Conservation (phyloP, 163 green algal species). For the Prototheca wickerhamii region DNA sequence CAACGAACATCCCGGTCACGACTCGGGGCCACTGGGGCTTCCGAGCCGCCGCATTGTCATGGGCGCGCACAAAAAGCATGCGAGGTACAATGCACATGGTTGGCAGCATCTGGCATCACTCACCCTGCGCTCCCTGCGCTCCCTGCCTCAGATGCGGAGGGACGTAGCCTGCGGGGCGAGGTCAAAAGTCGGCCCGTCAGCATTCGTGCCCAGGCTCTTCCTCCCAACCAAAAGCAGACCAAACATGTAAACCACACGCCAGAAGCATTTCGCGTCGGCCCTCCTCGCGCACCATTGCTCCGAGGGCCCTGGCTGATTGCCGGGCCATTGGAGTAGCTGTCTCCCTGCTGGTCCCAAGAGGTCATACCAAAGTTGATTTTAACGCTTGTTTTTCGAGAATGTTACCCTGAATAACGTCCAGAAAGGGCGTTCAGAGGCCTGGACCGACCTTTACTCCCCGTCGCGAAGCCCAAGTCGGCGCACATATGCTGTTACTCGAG, state of each 20-base stretch:
- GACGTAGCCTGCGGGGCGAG: conserved; percentile 31
- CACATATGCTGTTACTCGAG: neutral
- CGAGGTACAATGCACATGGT: neutral
- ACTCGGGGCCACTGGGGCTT: too few relatives aligned
- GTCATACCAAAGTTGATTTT: conserved; percentile 11
- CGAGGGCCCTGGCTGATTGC: neutral
- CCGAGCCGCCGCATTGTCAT: too few relatives aligned
- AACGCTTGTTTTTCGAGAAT: conserved; percentile 5
- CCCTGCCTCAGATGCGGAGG: conserved; percentile 40
- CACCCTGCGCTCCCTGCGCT: too few relatives aligned
- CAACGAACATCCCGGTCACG: too few relatives aligned
- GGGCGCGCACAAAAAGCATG: too few relatives aligned
- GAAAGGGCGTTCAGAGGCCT: conserved; percentile 3
- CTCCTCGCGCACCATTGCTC: neutral
- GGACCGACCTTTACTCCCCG: neutral
- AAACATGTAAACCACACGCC: neutral
- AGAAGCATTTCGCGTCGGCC: neutral
- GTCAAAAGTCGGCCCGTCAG: neutral
- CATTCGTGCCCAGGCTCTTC: neutral
- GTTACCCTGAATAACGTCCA: neutral
- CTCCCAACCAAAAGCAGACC: neutral
- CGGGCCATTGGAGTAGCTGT: conserved; percentile 1
- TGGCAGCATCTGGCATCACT: too few relatives aligned
- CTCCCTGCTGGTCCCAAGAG: conserved; percentile 17
- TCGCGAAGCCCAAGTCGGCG: neutral